phyloP scores from a whole-genome alignment of 768 basidiomycete species.

The Dendrothele bispora region DNA sequence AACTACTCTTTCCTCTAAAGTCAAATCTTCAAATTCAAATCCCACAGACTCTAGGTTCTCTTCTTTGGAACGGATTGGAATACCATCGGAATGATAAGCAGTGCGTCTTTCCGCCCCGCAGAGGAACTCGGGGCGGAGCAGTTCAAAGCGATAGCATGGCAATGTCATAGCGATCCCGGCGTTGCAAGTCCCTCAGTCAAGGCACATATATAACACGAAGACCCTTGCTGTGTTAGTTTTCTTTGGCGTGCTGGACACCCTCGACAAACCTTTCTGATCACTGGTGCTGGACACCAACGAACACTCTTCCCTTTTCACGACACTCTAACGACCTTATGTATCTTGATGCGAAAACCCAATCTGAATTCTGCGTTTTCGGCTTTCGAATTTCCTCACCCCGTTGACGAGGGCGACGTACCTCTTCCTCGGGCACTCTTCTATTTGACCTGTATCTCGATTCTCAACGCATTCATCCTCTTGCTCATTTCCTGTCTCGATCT shows the following conservation, averaged over 20 bases:
- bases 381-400: slow-evolving; percentile 6
- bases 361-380: slow-evolving; percentile 6
- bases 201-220: background rate
- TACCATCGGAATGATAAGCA: no score
- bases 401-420: slow-evolving; percentile 10
- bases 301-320: slow-evolving; percentile 4
- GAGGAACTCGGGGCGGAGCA: no score
- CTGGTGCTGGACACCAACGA: slow-evolving; percentile 29
- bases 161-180: no score
- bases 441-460: slow-evolving; percentile 25
- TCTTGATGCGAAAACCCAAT: slow-evolving; percentile 2
- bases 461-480: slow-evolving; percentile 23
- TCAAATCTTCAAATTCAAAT: no score
- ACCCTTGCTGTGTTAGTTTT: background rate
- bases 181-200: background rate
- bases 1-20: no score
- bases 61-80: no score
- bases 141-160: no score
- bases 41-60: no score
- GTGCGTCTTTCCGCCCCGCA: no score
- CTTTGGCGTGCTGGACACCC: slow-evolving; percentile 27
- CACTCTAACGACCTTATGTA: slow-evolving; percentile 5
- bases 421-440: slow-evolving; percentile 28
- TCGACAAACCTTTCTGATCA: slow-evolving; percentile 11
- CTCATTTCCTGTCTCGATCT: slow-evolving; percentile 33